Evolutionary conservation across 768 basidiomycete genomes (phyloP).

Genomic region (Psilocybe cyanescens): DNA sequence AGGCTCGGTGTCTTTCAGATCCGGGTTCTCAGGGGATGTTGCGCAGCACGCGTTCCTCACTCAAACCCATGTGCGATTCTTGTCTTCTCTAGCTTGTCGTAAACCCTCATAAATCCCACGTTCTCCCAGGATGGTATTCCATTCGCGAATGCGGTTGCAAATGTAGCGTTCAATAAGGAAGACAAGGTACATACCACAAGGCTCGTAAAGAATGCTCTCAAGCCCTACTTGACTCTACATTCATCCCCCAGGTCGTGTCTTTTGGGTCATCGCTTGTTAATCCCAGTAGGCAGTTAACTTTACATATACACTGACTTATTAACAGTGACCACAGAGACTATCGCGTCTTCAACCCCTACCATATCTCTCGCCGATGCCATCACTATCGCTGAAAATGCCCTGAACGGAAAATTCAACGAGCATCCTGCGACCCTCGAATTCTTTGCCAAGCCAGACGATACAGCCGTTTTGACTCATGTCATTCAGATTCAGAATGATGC

Average conservation of each 20-base stretch:
- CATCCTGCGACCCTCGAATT: constrained; percentile 46
- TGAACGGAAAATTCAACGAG: constrained; percentile 46
- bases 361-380: constrained; percentile 37
- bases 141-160: constrained; percentile 36
- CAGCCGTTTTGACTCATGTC: constrained; percentile 43
- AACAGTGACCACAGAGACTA: constrained; percentile 20
- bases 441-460: constrained; percentile 43
- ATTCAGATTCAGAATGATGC: constrained; percentile 39
- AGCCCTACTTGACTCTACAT: background rate
- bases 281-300: constrained; percentile 4
- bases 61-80: constrained; percentile 14
- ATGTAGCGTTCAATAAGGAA: constrained; percentile 33
- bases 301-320: background rate
- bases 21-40: constrained; percentile 31
- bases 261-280: constrained; percentile 32
- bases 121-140: constrained; percentile 32
- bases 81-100: background rate
- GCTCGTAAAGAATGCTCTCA: constrained; percentile 22
- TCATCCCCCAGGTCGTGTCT: constrained; percentile 1
- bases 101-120: background rate
- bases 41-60: constrained; percentile 23
- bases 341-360: constrained; percentile 42
- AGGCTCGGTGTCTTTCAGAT: constrained; percentile 15
- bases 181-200: background rate
- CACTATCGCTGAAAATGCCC: constrained; percentile 39